These are phyloP conservation scores for Cystobasidium onofrii DNA, from an alignment of 768 basidiomycete species.

Conservation along the genomic window DNA sequence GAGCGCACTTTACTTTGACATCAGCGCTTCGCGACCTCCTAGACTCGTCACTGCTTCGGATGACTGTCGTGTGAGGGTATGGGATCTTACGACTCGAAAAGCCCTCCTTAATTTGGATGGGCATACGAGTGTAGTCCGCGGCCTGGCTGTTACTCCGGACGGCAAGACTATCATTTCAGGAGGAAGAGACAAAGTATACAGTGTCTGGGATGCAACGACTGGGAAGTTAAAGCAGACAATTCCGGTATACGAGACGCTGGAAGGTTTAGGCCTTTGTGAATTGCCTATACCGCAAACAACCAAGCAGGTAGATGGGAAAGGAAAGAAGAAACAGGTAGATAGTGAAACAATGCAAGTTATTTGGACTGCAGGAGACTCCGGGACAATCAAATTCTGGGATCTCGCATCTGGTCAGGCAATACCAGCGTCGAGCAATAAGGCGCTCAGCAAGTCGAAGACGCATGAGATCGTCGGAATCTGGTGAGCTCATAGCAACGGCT, in stretches of 20 bases:
- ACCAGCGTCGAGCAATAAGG: slow-evolving; percentile 46
- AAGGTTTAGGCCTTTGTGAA: slow-evolving; percentile 39
- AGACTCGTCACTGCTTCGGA: slow-evolving; percentile 76
- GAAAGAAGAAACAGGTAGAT: slow-evolving; percentile 40
- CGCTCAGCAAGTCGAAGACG: slow-evolving; percentile 47
- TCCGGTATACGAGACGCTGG: slow-evolving; percentile 43
- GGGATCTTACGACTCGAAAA: slow-evolving; percentile 69
- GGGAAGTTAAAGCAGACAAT: slow-evolving; percentile 50
- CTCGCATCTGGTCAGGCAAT: slow-evolving; percentile 58
- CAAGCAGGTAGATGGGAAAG: slow-evolving; percentile 45
- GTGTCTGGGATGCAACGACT: slow-evolving; percentile 73
- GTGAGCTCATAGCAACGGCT: slow-evolving; percentile 57
- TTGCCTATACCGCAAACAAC: background rate
- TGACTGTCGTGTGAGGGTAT: slow-evolving; percentile 84
- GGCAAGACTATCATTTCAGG: slow-evolving; percentile 85
- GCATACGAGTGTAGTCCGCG: slow-evolving; percentile 87
- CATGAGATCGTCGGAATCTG: slow-evolving; percentile 75
- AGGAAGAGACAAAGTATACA: slow-evolving; percentile 81
- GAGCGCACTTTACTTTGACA: slow-evolving; percentile 78
- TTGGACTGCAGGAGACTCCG: slow-evolving; percentile 87
- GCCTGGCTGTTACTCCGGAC: slow-evolving; percentile 72
- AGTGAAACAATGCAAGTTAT: slow-evolving; percentile 43
- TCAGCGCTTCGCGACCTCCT: slow-evolving; percentile 50
- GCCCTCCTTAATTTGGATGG: slow-evolving; percentile 78
- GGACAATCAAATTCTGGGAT: slow-evolving; percentile 77